Percentiles rank a stretch among this genome's conserved stretches.
Evolutionary conservation across 2,329 filamentous ascomycete genomes (phyloP).

Genomic region (Paecilomyces sp.): DNA sequence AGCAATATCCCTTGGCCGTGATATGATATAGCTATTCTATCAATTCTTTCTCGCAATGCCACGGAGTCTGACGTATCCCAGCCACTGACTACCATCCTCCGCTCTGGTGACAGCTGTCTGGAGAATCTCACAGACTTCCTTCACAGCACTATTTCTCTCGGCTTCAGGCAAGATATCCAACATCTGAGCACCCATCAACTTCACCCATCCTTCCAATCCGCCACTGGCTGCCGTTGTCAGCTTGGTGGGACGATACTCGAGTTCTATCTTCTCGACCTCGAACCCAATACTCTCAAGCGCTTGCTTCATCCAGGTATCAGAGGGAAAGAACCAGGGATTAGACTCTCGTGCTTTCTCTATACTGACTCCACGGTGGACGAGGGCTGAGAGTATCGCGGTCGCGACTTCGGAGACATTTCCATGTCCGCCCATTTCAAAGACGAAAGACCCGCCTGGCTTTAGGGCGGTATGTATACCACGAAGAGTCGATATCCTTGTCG

Average conservation of each 20-base stretch:
- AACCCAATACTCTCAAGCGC: constrained; percentile 36
- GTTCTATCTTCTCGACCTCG: constrained; percentile 48
- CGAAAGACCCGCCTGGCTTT: constrained; percentile 50
- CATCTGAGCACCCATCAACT: constrained; percentile 55
- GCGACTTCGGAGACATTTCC: constrained; percentile 62
- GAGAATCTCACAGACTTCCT: constrained; percentile 49
- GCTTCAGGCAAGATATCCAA: constrained; percentile 47
- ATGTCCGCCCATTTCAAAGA: constrained; percentile 65
- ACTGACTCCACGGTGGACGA: constrained; percentile 45
- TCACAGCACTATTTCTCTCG: constrained; percentile 46
- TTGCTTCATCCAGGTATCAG: constrained; percentile 50
- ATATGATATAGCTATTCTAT: neutral
- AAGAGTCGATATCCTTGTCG: constrained; percentile 48
- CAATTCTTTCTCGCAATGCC: constrained; percentile 29
- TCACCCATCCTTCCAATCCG: constrained; percentile 60
- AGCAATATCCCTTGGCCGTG: too few relatives aligned
- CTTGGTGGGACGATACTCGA: constrained; percentile 58
- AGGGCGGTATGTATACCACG: constrained; percentile 45
- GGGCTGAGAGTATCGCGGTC: constrained; percentile 48
- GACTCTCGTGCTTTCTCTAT: constrained; percentile 42
- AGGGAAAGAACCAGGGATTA: constrained; percentile 67
- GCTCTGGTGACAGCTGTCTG: constrained; percentile 49
- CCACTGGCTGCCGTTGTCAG: constrained; percentile 36
- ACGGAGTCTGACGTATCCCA: constrained; percentile 42
- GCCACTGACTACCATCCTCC: constrained; percentile 49